Base-by-base conservation (phyloP, 2,329 filamentous ascomycete species). In the Nigrospora osmanthi region DNA sequence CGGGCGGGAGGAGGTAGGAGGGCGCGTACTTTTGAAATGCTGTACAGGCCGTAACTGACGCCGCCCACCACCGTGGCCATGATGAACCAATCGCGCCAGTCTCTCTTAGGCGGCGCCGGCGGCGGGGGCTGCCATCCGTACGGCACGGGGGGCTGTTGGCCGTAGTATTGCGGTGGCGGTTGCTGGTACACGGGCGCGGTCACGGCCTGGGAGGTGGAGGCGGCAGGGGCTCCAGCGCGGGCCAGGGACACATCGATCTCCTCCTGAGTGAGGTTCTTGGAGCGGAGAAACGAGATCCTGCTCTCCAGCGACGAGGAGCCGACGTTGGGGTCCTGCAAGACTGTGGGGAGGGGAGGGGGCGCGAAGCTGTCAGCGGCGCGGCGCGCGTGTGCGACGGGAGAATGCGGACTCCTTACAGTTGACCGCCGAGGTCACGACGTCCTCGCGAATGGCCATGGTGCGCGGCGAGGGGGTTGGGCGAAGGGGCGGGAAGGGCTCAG, bases 31-130 rank as follows among this genome's bases (percentile, higher is more conserved):
- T 94, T 94, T 49, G 89, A 87, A 14, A 96, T 77, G 52, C 84
- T 80, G 62, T 93, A 98, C 17, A 95, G 67, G 0, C 90, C 91
- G 59, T 96, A 97, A 35, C 89, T 78, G 16, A 96, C 83, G 40
- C 90, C 89, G 46, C 89, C 85, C 50, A 94, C 85, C 12, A 97
- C 87, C 0, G 93, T 98, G 9, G 93, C 93, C 89, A 97, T 95
- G 66, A 98, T 97, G 68, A 98, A 98, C 87, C 89, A 97, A 62
- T 98, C 93, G 49, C 94, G 80, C 93, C 93, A 98, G 68, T 98
- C 93, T 59, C 93, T 76, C 61, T 81, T 83, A 3, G 89, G 89
- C 3, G 81, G 68, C 45, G 76, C 72, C 1, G 75, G 75, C 4
- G 78, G 71, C 9, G 73, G 65, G 28, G 66, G 72, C 56, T 80